Conservation (phyloP, 768 basidiomycete species). For the Dendrothele bispora region DNA sequence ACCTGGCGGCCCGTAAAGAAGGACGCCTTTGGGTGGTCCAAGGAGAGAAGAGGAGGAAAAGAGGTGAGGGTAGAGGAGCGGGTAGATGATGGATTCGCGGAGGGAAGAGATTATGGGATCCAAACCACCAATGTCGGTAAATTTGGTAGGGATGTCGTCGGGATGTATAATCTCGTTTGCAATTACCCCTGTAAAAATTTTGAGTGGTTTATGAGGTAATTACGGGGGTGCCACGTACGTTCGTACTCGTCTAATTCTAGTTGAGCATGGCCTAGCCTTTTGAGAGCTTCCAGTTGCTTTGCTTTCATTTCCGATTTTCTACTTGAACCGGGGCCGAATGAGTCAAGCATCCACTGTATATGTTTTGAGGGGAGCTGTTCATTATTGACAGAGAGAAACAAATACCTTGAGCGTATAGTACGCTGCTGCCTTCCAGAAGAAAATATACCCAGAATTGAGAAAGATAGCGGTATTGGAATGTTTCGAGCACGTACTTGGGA, state of each 20-base stretch:
- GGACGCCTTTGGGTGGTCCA: conserved; percentile 91
- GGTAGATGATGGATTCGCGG: conserved; percentile 94
- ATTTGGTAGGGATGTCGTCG: conserved; percentile 79
- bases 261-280: conserved; percentile 67
- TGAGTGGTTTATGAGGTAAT: conserved; percentile 5
- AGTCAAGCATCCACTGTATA: conserved; percentile 65
- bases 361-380: neutral
- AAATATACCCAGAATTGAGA: conserved; percentile 1
- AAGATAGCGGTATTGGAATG: neutral
- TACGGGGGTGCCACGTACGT: conserved; percentile 43
- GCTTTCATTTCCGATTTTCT: conserved; percentile 64
- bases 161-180: conserved; percentile 93
- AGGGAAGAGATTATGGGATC: conserved; percentile 88
- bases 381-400: conserved; percentile 8
- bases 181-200: conserved; percentile 60
- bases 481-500: conserved; percentile 48
- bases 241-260: conserved; percentile 91
- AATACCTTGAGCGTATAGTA: conserved; percentile 67
- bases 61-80: conserved; percentile 85
- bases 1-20: conserved; percentile 95
- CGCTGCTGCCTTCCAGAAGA: conserved; percentile 60
- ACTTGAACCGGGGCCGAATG: conserved; percentile 43
- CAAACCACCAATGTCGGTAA: conserved; percentile 89
- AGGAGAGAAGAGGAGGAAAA: conserved; percentile 84
- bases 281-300: conserved; percentile 70